Percentiles rank a stretch among this genome's conserved stretches.
Evolutionary conservation across 2,329 filamentous ascomycete genomes (phyloP).

Genomic region (Xylaria sp.): DNA sequence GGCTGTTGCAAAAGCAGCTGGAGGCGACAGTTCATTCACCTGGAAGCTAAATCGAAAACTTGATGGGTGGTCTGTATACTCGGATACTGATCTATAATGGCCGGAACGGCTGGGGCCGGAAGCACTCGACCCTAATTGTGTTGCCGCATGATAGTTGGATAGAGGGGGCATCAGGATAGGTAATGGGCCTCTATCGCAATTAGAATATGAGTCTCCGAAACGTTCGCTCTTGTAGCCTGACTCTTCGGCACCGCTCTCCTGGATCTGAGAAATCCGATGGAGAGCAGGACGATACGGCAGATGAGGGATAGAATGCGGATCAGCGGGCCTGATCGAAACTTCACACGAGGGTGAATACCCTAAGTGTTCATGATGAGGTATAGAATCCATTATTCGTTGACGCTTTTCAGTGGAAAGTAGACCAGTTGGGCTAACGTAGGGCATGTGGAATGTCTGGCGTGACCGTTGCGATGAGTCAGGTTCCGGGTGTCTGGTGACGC

Average conservation of each 20-base stretch:
- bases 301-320: constrained; percentile 31
- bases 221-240: constrained; percentile 41
- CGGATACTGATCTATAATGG: constrained; percentile 49
- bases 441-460: constrained; percentile 43
- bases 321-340: constrained; percentile 1
- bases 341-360: neutral
- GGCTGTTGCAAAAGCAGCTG: constrained; percentile 21
- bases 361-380: neutral
- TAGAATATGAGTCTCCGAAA: constrained; percentile 34
- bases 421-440: constrained; percentile 33
- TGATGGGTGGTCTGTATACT: constrained; percentile 38
- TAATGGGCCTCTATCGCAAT: constrained; percentile 39
- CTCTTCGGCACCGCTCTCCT: constrained; percentile 48
- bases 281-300: constrained; percentile 47
- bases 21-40: constrained; percentile 31
- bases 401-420: constrained; percentile 17
- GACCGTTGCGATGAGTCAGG: constrained; percentile 41
- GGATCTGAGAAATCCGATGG: constrained; percentile 48
- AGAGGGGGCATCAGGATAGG: constrained; percentile 41
- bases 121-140: constrained; percentile 38
- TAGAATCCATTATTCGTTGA: neutral
- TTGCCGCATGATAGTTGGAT: constrained; percentile 35
- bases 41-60: constrained; percentile 35
- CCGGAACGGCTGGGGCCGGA: constrained; percentile 36
- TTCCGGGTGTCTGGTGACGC: constrained; percentile 41